Conservation (phyloP, 805 yeast genomes). For the Scheffersomyces lignosus region DNA sequence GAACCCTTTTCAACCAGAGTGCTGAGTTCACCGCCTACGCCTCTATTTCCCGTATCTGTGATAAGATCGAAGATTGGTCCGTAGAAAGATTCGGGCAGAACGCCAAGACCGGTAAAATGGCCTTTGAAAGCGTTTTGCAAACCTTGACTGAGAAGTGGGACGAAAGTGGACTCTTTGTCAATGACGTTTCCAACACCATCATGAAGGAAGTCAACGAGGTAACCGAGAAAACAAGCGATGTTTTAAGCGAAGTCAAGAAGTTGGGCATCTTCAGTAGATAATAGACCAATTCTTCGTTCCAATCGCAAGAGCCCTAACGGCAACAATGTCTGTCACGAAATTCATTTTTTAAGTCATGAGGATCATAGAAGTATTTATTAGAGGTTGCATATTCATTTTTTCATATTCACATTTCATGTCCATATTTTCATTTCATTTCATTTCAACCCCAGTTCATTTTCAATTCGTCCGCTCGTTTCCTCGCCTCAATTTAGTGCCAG, state of each 20-base stretch:
- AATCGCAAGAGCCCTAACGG: too few relatives aligned
- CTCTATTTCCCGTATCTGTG: conserved; percentile 65
- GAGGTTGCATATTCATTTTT: too few relatives aligned
- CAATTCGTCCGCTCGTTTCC: too few relatives aligned
- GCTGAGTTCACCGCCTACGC: conserved; percentile 91
- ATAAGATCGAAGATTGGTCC: conserved; percentile 89
- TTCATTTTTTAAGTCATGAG: too few relatives aligned
- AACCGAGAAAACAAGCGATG: conserved; percentile 14
- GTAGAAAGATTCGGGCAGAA: conserved; percentile 86
- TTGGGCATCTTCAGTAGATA: conserved; percentile 11
- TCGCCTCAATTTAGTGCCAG: too few relatives aligned
- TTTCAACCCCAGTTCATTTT: too few relatives aligned
- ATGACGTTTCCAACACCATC: conserved; percentile 26
- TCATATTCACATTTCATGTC: too few relatives aligned
- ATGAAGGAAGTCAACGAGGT: conserved; percentile 29
- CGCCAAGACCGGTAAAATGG: conserved; percentile 77
- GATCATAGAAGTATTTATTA: too few relatives aligned
- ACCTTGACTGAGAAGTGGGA: conserved; percentile 47
- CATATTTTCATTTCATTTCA: too few relatives aligned
- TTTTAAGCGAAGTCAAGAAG: conserved; percentile 17
- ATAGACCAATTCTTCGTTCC: too few relatives aligned
- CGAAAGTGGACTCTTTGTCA: conserved; percentile 38
- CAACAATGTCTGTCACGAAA: too few relatives aligned
- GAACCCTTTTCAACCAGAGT: conserved; percentile 71
- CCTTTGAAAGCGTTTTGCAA: conserved; percentile 79